Percentiles rank a stretch among this genome's conserved stretches.
Conservation (phyloP, 164 flowering plant species). For the Macadamia integrifolia region DNA sequence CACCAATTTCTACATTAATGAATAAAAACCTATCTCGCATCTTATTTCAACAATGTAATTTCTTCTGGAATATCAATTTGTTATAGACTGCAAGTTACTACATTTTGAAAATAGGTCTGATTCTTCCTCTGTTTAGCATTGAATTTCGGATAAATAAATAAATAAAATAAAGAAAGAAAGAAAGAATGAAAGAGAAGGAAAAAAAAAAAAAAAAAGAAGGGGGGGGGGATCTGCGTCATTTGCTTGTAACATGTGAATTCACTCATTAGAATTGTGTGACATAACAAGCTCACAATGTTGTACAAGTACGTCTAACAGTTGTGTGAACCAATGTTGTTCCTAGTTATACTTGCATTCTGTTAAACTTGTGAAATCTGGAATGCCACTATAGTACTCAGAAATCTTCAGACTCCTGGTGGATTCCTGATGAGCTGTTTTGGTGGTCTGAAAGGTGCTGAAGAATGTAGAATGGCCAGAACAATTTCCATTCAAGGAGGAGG, state of each 20-base stretch:
- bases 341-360: too few species aligned
- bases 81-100: background rate
- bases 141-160: too few species aligned
- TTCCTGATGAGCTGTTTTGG: slow-evolving; percentile 1
- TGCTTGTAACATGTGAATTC: too few species aligned
- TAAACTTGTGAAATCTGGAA: background rate
- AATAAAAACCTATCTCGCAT: background rate
- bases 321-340: too few species aligned
- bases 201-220: too few species aligned
- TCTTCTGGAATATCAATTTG: too few species aligned
- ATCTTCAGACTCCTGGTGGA: background rate
- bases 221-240: too few species aligned
- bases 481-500: slow-evolving; percentile 83
- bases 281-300: too few species aligned
- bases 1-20: background rate
- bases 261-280: too few species aligned
- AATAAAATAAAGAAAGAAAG: too few species aligned
- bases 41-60: background rate
- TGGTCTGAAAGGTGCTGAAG: slow-evolving; percentile 45
- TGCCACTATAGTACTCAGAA: background rate
- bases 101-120: background rate
- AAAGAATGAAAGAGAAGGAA: too few species aligned
- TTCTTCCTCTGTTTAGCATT: background rate
- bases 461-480: slow-evolving; percentile 90
- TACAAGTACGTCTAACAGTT: too few species aligned